Percentiles rank a stretch among this genome's conserved stretches.
These are phyloP conservation scores for Hamigera avellanea DNA, from an alignment of 495 filamentous ascomycete genomes.

Conservation along the genomic window DNA sequence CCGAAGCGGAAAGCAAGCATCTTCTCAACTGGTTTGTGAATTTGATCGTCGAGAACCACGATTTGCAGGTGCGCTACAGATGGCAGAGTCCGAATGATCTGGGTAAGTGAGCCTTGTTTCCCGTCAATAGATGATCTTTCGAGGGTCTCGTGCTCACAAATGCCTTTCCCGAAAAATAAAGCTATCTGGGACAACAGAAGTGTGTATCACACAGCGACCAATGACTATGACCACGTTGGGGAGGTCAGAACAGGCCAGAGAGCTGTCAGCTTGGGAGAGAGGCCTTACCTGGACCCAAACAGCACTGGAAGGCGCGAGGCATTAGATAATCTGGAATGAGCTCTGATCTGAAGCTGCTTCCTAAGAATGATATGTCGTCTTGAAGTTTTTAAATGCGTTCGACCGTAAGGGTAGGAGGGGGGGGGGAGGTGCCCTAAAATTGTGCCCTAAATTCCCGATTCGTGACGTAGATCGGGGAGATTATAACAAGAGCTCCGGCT, in stretches of 20 bases:
- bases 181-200: conserved; percentile 76
- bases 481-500: neutral
- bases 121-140: neutral
- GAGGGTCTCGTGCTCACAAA: too few relatives aligned
- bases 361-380: too few relatives aligned
- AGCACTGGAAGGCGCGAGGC: conserved; percentile 33
- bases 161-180: conserved; percentile 2
- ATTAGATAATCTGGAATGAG: too few relatives aligned
- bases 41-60: conserved; percentile 65
- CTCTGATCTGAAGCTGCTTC: too few relatives aligned
- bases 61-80: conserved; percentile 59
- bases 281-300: conserved; percentile 50
- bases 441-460: conserved; percentile 20
- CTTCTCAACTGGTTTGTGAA: conserved; percentile 51
- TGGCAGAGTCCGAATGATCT: conserved; percentile 53
- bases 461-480: conserved; percentile 3
- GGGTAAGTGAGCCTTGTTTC: conserved; percentile 11
- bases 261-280: conserved; percentile 56
- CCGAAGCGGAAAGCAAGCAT: conserved; percentile 49
- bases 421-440: conserved; percentile 15
- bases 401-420: too few relatives aligned
- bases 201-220: conserved; percentile 59
- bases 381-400: too few relatives aligned
- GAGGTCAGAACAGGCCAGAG: conserved; percentile 46
- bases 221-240: conserved; percentile 52